Conservation (phyloP, 164 flowering plant species). For the Nymphaea thermarum region DNA sequence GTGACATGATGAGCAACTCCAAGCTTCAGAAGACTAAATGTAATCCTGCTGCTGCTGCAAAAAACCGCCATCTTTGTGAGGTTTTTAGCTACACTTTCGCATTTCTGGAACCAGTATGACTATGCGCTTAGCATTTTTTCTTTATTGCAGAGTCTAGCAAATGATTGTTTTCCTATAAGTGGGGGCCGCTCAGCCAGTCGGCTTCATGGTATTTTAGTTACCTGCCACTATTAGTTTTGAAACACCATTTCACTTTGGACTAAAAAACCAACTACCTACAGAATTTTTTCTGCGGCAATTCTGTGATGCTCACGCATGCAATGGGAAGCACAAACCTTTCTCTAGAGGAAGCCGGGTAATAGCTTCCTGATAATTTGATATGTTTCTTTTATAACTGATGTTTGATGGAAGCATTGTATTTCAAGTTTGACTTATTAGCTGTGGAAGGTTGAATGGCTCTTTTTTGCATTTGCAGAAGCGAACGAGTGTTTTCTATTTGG, state of each 20-base stretch:
- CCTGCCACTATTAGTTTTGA: neutral
- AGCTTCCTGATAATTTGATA: slow-evolving; percentile 1
- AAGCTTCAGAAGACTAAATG: slow-evolving; percentile 60
- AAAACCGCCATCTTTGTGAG: slow-evolving; percentile 86
- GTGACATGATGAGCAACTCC: slow-evolving; percentile 50
- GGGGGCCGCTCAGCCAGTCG: slow-evolving; percentile 60
- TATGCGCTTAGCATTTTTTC: slow-evolving; percentile 1
- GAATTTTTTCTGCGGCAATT: slow-evolving; percentile 89
- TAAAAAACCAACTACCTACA: slow-evolving; percentile 12
- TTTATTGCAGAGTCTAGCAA: slow-evolving; percentile 65
- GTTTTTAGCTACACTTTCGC: slow-evolving; percentile 22
- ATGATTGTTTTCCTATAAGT: slow-evolving; percentile 68
- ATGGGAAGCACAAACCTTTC: slow-evolving; percentile 52
- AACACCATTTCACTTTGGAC: neutral
- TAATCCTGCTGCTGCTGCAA: slow-evolving; percentile 87
- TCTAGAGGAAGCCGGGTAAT: slow-evolving; percentile 70
- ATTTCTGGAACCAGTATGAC: slow-evolving; percentile 1
- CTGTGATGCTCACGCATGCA: slow-evolving; percentile 88
- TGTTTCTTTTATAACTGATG: neutral
- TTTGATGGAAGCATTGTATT: neutral
- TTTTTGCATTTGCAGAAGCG: slow-evolving; percentile 51
- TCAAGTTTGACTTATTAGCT: neutral
- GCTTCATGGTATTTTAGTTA: slow-evolving; percentile 54
- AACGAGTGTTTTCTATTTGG: slow-evolving; percentile 54
- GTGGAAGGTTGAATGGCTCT: neutral